These are phyloP conservation scores for Odontarrhena argentea DNA, from an alignment of 345 rosid species.

Conservation along the genomic window DNA sequence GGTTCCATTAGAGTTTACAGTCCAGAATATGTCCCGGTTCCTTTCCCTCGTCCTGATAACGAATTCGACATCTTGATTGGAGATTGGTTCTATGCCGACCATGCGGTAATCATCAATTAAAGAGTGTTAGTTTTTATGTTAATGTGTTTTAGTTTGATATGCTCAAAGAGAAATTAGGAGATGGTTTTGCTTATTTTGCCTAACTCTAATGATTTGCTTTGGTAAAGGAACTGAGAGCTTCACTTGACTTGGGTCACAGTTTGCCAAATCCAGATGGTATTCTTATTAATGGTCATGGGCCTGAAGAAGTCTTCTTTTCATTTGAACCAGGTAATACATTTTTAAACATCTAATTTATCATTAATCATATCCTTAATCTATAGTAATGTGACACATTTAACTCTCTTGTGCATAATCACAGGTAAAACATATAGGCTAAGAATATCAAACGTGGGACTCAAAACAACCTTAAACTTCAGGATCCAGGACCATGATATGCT, in stretches of 20 bases:
- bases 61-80: slow-evolving; percentile 78
- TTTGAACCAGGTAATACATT: slow-evolving; percentile 32
- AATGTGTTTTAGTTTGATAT: neutral
- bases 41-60: slow-evolving; percentile 58
- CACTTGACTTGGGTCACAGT: slow-evolving; percentile 37
- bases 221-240: slow-evolving; percentile 39
- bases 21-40: slow-evolving; percentile 51
- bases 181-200: neutral
- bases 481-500: slow-evolving; percentile 44
- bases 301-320: slow-evolving; percentile 32
- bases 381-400: neutral
- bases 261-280: slow-evolving; percentile 38
- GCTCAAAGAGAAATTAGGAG: neutral
- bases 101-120: slow-evolving; percentile 40
- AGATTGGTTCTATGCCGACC: slow-evolving; percentile 61
- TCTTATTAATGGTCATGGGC: slow-evolving; percentile 42
- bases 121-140: too few relatives aligned
- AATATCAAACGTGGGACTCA: slow-evolving; percentile 43
- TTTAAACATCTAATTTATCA: too few relatives aligned
- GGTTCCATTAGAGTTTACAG: slow-evolving; percentile 62
- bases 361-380: neutral
- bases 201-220: slow-evolving; percentile 7
- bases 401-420: slow-evolving; percentile 9
- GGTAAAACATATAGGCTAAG: slow-evolving; percentile 43
- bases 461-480: slow-evolving; percentile 41